Base-by-base conservation (phyloP, 805 yeast genomes). In the Yarrowia sp. region DNA sequence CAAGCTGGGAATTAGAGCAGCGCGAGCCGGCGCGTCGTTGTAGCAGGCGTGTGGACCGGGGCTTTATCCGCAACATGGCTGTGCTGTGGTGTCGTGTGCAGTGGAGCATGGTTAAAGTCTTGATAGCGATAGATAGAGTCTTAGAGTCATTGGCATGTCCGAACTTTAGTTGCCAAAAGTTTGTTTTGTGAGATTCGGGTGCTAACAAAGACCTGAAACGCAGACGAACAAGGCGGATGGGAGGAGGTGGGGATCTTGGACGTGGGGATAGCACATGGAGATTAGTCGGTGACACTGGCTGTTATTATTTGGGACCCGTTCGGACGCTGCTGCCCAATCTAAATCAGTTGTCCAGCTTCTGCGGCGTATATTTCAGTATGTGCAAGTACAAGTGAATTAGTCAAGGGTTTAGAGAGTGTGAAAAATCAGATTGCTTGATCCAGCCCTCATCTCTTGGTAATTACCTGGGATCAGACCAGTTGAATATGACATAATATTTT, bases 91-190 rank as follows among this genome's bases (percentile, higher is more conserved):
- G 60, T 53, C 60, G 60, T 53, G 60, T 53, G 60, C 60, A 39
- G 30, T 39, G 60, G 44, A 53, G 60, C 60, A 53, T 53, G 60
- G 60, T 53, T 53, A 53, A 39, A 53, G 60, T 53, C 46, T 39
- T 39, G 60, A 53, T 53, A 53, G 60, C 46, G 60, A 53, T 53
- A 53, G 60, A 53, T 53, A 53, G 46, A 53, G 60, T 53, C 60
- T 53, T 53, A 53, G 60, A 53, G 60, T 53, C 60, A 53, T 53
- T 53, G 46, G 46, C 60, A 53, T 53, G 60, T 30, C 60, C 60
- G 19, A 53, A 53, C 60, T 39, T 39, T 53, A 39, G 24, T 15
- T 36, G 8, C 60, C 30, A 24, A 20, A 46, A 53, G 60, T 30
- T 53, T 53, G 30, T 34, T 36, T 10, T n/a, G 43, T 14, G 39